Evolutionary conservation across 345 rosid species (phyloP), one percentile per base, ranked within the genome.

Genomic region (Hypericum perforatum): DNA sequence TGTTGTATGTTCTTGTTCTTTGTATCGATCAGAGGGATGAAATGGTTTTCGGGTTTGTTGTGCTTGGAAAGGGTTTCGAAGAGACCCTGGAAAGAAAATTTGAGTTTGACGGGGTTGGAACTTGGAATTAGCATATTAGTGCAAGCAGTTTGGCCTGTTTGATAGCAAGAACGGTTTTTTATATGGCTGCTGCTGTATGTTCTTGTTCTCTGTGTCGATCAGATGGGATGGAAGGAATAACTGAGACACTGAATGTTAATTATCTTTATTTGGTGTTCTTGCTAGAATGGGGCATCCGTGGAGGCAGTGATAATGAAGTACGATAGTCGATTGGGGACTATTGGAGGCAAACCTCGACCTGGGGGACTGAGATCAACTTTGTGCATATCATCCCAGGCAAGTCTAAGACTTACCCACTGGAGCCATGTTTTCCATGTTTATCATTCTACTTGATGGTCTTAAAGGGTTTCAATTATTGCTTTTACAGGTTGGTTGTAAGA

Each of bases 251-350:
- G 32, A 22, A 22, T 22, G 32, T 22, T 1, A 1, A 22, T 22
- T 22, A 22, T 22, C 14, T 3, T 11, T 32, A 60, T 13, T 6
- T 55, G 7, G 45, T 38, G 9, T 53, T 49, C 5, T 53, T 36
- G n/a, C 43, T 64, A 91, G 99, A 85, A 70, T 66, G 87, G 86
- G 59, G 85, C 85, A 59, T 82, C 74, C 58, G 89, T 92, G 75
- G 94, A 92, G 70, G 89, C 97, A 56, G 99, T 92, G 68, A 76
- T 92, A 41, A 92, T 92, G 97, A 67, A 82, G 68, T 92, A 92
- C 9, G 94, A 92, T 61, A 80, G 79, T 14, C 83, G 95, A 6
- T 70, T 92, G 51, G 99, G 99, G 50, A 82, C 74, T 64, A 85
- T 82, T 60, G 73, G 77, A 50, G 99, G 95, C 54, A 80, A 88